Base-by-base conservation (phyloP, 805 yeast genomes). In the Dipodascus geniculatus region DNA sequence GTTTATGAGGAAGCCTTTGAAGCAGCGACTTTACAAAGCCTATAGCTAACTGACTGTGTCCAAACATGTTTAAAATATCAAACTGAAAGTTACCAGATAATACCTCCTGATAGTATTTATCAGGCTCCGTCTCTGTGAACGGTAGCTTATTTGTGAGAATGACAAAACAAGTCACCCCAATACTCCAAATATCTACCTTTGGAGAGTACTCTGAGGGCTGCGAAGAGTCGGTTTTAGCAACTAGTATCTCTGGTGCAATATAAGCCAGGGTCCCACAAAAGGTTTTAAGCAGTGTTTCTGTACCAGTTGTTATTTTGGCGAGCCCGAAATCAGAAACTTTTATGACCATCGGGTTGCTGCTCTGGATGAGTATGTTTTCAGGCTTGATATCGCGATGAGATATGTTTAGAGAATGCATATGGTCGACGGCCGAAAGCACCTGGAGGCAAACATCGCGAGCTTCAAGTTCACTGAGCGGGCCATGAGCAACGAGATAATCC, bases 191-290 rank as follows among this genome's bases (percentile, higher is more conserved):
- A 66, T 93, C 99, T 14, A 93, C 98, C 55, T 87, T 75, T 38
- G 85, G 83, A 1, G 96, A 87, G 64, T 93, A 93, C 51, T 67
- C 68, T 69, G 60, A 60, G 56, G 55, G 60, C 64, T 61, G 56
- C 58, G 59, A 3, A 56, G 60, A 19, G 60, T 52, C 51, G 22
- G 58, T n/a, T 54, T 72, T 68, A 16, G 76, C 77, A 23, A 70
- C 70, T 31, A 82, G 69, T 4, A 93, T 87, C 66, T 93, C 99
- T 0, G 99, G 99, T 0, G 99, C 99, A 50, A 93, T 85, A 63
- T 93, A 93, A 1, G 98, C 97, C 57, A 93, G 68, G 0, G 99
- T 93, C 1, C 99, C 99, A 70, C 99, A 93, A 62, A 93, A 93
- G 0, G 99, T 91, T 65, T 88, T 90, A 85, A 93, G 83, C 57